A percentile compares a stretch with the other conserved stretches of the same genome.
Evolutionary conservation across 1,139 yeast species (phyloP).

Genomic region (Eremothecium gossypii): DNA sequence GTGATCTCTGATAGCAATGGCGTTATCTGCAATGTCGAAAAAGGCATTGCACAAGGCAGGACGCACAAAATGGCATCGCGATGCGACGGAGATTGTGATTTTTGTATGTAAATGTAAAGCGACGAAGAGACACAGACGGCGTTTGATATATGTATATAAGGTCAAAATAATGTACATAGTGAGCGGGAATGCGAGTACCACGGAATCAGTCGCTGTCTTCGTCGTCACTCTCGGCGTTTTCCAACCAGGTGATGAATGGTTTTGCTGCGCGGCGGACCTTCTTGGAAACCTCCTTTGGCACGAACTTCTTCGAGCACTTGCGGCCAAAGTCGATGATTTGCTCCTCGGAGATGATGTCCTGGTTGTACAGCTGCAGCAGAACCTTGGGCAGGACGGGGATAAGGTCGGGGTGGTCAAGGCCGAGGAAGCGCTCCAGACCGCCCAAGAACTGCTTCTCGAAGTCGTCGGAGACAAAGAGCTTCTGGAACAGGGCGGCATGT

Average conservation of each 20-base stretch:
- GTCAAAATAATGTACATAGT: too few relatives aligned
- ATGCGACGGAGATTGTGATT: too few relatives aligned
- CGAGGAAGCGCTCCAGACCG: conserved; percentile 90
- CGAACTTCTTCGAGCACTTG: conserved; percentile 87
- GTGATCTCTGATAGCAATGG: too few relatives aligned
- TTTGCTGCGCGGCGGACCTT: conserved; percentile 95
- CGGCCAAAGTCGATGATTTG: conserved; percentile 78
- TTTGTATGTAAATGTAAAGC: too few relatives aligned
- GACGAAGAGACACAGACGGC: not conserved
- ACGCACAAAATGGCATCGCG: too few relatives aligned
- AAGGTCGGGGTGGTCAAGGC: conserved; percentile 70
- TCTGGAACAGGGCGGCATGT: conserved; percentile 75
- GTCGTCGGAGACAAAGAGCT: conserved; percentile 55
- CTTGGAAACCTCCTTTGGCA: conserved; percentile 83
- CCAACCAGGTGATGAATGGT: conserved; percentile 90
- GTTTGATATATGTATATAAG: not conserved
- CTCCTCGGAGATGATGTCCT: conserved; percentile 78
- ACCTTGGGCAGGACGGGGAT: conserved; percentile 72
- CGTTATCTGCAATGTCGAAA: too few relatives aligned
- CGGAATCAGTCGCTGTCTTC: conserved; percentile 29
- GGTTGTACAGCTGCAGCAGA: conserved; percentile 69
- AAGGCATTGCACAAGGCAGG: too few relatives aligned
- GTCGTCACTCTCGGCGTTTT: conserved; percentile 74
- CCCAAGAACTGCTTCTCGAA: conserved; percentile 88
- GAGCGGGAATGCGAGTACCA: too few relatives aligned